Percentiles rank a stretch among this genome's conserved stretches.
phyloP scores from a whole-genome alignment of 176 grass and related monocot species.

The Hsuehochloa calcarea region DNA sequence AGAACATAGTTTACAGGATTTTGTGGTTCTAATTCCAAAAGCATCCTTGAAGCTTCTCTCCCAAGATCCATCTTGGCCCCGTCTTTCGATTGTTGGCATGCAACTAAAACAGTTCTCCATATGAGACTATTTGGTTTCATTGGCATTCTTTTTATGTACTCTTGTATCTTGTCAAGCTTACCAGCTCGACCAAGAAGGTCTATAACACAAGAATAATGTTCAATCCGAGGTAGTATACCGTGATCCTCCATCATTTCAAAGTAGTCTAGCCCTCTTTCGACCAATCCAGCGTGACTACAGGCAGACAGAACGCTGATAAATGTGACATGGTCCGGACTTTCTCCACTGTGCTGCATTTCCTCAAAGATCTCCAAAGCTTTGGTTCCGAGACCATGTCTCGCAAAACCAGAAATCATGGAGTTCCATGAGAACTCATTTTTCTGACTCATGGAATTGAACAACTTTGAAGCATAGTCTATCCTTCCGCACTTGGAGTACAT shows the following conservation, averaged over 20 bases:
- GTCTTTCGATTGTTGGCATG: conserved; percentile 66
- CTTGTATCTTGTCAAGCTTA: conserved; percentile 62
- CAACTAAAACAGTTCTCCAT: conserved; percentile 84
- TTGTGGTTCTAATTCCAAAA: conserved; percentile 78
- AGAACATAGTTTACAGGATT: conserved; percentile 90
- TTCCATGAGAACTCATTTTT: conserved; percentile 86
- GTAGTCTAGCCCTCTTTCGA: conserved; percentile 67
- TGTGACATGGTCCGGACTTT: conserved; percentile 66
- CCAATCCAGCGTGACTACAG: conserved; percentile 85
- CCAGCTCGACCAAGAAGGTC: conserved; percentile 78
- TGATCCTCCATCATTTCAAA: conserved; percentile 55
- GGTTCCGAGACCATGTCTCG: conserved; percentile 61
- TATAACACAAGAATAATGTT: conserved; percentile 82
- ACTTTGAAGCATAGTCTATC: conserved; percentile 73
- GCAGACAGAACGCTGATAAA: conserved; percentile 74
- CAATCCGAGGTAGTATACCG: conserved; percentile 57
- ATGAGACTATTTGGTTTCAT: conserved; percentile 67
- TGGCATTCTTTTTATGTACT: conserved; percentile 76
- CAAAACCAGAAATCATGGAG: conserved; percentile 90
- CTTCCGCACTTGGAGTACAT: conserved; percentile 90
- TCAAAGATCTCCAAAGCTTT: conserved; percentile 71
- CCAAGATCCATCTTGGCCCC: conserved; percentile 47
- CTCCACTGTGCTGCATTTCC: conserved; percentile 55
- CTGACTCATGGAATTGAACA: conserved; percentile 62
- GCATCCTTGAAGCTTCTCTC: conserved; percentile 65